Conservation (phyloP, 2,329 filamentous ascomycete species). For the Leptodontidium sp. region DNA sequence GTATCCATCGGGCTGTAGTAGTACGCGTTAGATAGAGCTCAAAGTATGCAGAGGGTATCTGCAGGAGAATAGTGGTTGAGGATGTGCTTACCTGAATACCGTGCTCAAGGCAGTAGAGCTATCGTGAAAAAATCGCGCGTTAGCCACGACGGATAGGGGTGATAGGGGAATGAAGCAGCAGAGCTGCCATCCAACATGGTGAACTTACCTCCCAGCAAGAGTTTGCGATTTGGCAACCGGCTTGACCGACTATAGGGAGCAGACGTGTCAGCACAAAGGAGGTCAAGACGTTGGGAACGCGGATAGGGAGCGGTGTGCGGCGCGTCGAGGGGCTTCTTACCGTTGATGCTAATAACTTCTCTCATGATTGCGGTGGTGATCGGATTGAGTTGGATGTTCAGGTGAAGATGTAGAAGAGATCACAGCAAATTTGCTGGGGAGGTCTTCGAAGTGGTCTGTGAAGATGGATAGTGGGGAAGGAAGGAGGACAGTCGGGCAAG, state of each 20-base stretch:
- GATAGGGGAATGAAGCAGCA: constrained; percentile 24
- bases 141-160: constrained; percentile 34
- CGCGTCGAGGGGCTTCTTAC: constrained; percentile 63
- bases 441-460: constrained; percentile 35
- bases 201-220: constrained; percentile 98
- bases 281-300: constrained; percentile 33
- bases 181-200: constrained; percentile 38
- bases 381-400: constrained; percentile 22
- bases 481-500: constrained; percentile 32
- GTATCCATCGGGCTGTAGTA: constrained; percentile 89
- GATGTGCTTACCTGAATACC: constrained; percentile 86
- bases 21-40: constrained; percentile 47
- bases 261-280: constrained; percentile 40
- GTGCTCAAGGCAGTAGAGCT: constrained; percentile 99
- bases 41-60: not conserved
- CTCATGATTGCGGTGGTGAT: constrained; percentile 75
- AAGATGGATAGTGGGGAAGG: constrained; percentile 40
- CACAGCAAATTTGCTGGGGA: constrained; percentile 38
- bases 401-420: constrained; percentile 31
- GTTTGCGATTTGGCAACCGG: constrained; percentile 99
- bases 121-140: constrained; percentile 46
- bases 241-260: constrained; percentile 85
- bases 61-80: constrained; percentile 9
- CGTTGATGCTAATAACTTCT: constrained; percentile 99
- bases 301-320: constrained; percentile 51